Conservation (phyloP, 2,329 filamentous ascomycete species). For the Fusarium sp. region DNA sequence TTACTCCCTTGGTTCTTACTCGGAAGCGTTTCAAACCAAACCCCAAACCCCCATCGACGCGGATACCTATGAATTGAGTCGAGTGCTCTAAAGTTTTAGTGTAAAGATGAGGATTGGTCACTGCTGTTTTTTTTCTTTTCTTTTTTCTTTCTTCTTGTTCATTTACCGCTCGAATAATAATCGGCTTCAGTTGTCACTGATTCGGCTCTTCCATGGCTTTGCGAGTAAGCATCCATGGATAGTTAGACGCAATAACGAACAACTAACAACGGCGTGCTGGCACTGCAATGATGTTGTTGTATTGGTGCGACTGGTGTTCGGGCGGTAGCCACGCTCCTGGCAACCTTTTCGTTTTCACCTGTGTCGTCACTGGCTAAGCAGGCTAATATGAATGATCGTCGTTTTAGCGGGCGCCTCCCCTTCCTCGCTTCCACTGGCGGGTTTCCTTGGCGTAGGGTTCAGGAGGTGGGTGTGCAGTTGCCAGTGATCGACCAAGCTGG, state of each 20-base stretch:
- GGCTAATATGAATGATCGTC: slow-evolving; percentile 51
- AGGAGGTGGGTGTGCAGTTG: slow-evolving; percentile 33
- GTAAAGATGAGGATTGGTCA: not conserved
- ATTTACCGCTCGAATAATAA: not conserved
- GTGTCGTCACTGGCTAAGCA: slow-evolving; percentile 44
- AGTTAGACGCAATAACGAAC: slow-evolving; percentile 14
- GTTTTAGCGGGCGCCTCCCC: slow-evolving; percentile 50
- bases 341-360: slow-evolving; percentile 30
- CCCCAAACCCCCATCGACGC: slow-evolving; percentile 2
- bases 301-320: slow-evolving; percentile 37
- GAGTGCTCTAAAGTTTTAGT: not conserved
- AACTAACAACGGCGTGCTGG: slow-evolving; percentile 36
- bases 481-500: slow-evolving; percentile 42
- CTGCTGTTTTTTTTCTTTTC: not conserved
- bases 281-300: slow-evolving; percentile 33
- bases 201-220: slow-evolving; percentile 16
- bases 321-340: slow-evolving; percentile 34
- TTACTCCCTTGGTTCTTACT: slow-evolving; percentile 14
- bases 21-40: slow-evolving; percentile 19
- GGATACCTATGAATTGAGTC: not conserved
- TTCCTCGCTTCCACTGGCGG: slow-evolving; percentile 50
- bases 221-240: slow-evolving; percentile 37
- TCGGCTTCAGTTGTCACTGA: not conserved
- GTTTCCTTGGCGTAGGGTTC: slow-evolving; percentile 43
- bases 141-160: no score